These are phyloP conservation scores for Eutrema heterophyllum DNA, from an alignment of 345 rosid genomes.

Conservation along the genomic window DNA sequence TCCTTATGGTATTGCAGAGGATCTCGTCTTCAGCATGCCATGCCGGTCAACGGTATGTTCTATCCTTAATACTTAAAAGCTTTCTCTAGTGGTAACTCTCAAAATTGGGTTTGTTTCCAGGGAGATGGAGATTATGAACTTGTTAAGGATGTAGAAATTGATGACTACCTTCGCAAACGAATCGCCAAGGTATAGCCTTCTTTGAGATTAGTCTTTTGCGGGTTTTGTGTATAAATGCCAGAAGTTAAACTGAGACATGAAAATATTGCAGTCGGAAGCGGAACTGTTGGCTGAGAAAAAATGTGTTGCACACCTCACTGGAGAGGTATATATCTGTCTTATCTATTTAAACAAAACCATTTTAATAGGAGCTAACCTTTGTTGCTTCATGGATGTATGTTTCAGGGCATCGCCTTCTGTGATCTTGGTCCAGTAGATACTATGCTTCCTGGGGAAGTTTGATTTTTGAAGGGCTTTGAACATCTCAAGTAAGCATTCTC, in stretches of 20 bases:
- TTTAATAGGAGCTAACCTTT: constrained; percentile 8
- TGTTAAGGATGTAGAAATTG: constrained; percentile 75
- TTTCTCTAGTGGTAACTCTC: neutral
- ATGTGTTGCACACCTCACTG: constrained; percentile 96
- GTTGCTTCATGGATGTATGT: constrained; percentile 12
- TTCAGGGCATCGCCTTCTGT: constrained; percentile 84
- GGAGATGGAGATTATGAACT: constrained; percentile 97
- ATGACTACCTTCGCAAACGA: constrained; percentile 74
- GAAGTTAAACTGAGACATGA: neutral
- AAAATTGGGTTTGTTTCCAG: constrained; percentile 29
- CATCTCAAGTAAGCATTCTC: constrained; percentile 26
- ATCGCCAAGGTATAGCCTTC: constrained; percentile 61
- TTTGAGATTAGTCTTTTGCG: neutral
- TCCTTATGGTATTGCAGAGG: constrained; percentile 86
- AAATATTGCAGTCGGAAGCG: constrained; percentile 63
- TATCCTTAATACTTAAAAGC: neutral
- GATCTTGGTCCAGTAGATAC: constrained; percentile 92
- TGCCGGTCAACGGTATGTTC: constrained; percentile 81
- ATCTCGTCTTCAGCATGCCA: constrained; percentile 95
- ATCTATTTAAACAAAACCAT: neutral
- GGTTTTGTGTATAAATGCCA: neutral
- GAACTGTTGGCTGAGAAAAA: constrained; percentile 90
- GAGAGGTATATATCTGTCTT: constrained; percentile 53
- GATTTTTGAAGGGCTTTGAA: constrained; percentile 23
- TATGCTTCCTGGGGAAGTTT: constrained; percentile 99